Evolutionary conservation across 768 basidiomycete genomes (phyloP), one percentile per base, ranked within the genome.

Genomic region (Mycena sanguinolenta): DNA sequence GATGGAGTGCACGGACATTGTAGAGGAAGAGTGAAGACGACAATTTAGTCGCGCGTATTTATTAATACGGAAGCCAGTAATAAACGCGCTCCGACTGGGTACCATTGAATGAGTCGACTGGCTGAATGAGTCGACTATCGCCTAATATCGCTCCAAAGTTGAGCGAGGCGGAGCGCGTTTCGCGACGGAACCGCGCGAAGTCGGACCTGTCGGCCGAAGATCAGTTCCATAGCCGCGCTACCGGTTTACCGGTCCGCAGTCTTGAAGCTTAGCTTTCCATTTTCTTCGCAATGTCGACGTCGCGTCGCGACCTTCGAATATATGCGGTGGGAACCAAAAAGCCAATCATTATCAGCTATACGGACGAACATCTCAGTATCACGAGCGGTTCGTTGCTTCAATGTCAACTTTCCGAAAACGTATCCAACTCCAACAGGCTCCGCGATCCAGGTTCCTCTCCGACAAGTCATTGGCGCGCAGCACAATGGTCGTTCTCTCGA

Each of bases 381-480:
- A 57, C 65, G 9, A 5, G 59, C 14, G 36, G 67, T 72, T 17
- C 42, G 59, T 57, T 39, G n/a, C 58, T 53, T 53, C 9, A 38
- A 39, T 25, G n/a, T 28, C 23, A 21, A 64, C 36, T 5, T 34
- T 59, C 54, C 10, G 23, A 30, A 46, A 23, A 19, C 19, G 7
- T 13, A 39, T 10, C 46, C 58, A 53, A 38, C 30, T 36, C 17
- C 27, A 32, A 44, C 53, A 68, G 70, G 60, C 19, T 59, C 39
- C 61, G 30, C 63, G 54, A 30, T 63, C n/a, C 75, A 82, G 46
- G 73, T 85, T 59, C 81, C 86, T 49, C 69, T 86, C 49, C 83
- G 83, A 36, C 85, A 91, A 71, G 85, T 95, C 59, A 77, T 95
- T 23, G 84, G 83, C 63, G 90, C 89, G 1, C 82, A 79, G 80